Evolutionary conservation across 306 rosid species (phyloP).

Genomic region (Cucurbita moschata): DNA sequence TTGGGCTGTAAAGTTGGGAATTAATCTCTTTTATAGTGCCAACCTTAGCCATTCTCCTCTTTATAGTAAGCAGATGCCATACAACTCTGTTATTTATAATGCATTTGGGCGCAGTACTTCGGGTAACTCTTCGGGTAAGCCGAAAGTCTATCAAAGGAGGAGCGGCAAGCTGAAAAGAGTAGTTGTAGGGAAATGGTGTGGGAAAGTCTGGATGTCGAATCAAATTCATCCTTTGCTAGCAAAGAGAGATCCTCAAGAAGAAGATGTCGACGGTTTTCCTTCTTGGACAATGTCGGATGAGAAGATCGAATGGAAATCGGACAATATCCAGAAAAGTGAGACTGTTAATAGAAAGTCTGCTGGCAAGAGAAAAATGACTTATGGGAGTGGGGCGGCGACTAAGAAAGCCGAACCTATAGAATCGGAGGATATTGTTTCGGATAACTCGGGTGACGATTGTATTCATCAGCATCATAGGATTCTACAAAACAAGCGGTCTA

Average conservation of each 20-base stretch:
- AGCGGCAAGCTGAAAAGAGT: conserved; percentile 53
- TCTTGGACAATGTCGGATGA: conserved; percentile 36
- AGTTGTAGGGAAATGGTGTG: conserved; percentile 98
- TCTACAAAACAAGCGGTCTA: conserved; percentile 16
- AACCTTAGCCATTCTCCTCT: conserved; percentile 82
- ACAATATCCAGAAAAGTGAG: conserved; percentile 24
- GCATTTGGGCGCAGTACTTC: conserved; percentile 78
- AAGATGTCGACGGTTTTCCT: conserved; percentile 24
- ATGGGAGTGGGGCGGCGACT: conserved; percentile 16
- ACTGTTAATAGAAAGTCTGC: conserved; percentile 28
- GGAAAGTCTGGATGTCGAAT: conserved; percentile 95
- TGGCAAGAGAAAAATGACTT: conserved; percentile 61
- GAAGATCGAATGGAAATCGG: conserved; percentile 39
- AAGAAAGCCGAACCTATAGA: conserved; percentile 39
- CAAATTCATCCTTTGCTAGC: conserved; percentile 83
- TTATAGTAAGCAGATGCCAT: conserved; percentile 97
- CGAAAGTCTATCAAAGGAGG: conserved; percentile 61
- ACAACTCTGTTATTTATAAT: conserved; percentile 76
- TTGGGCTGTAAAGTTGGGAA: conserved; percentile 96
- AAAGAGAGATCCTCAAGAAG: conserved; percentile 50
- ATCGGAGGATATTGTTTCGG: conserved; percentile 21
- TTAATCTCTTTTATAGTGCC: conserved; percentile 96
- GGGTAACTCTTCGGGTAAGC: conserved; percentile 34
- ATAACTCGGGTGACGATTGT: conserved; percentile 19
- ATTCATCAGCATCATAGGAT: conserved; percentile 17